Base-by-base conservation (phyloP, 2,329 filamentous ascomycete species). In the Colletotrichum brevisporum region DNA sequence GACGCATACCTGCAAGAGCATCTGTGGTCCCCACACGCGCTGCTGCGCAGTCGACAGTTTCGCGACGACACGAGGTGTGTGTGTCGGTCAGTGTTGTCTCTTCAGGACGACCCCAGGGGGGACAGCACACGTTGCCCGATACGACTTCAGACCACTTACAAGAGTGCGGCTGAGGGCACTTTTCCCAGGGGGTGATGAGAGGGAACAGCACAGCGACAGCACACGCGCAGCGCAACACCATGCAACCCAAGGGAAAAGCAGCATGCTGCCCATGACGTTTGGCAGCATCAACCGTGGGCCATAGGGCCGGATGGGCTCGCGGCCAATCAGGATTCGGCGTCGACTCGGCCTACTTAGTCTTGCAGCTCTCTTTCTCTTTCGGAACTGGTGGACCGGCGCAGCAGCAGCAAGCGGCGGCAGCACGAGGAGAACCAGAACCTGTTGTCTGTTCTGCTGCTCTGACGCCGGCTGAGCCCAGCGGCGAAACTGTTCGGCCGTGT, bases 81-180 rank as follows among this genome's bases (percentile, higher is more conserved):
- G 13, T 13, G 16, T 27, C 41, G 27, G 18, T 41, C 53, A 24
- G 41, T 48, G 26, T 26, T 41, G 15, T 27, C 41, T 39, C 41
- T 16, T 51, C 54, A 57, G 61, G 61, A 63, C 18, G 61, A 26
- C 8, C 31, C 31, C 52, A 24, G 45, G 61, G 45, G 41, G 41
- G 21, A 24, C 21, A 24, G 21, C 21, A 24, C 41, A 31, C 56
- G 27, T 60, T 60, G 55, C 51, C 67, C 50, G 63, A 69, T 45
- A 53, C 64, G 52, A 56, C 60, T 55, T 27, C 31, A 54, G 50
- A 26, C 62, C 50, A 55, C 55, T 66, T 21, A 45, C 62, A 61
- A 69, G 21, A 61, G 66, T 66, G 66, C 66, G 66, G 66, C 66
- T 69, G 62, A 61, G 55, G 41, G 36, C 18, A 13, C 18, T 36